These are phyloP conservation scores for Clonostachys rhizophaga DNA, from an alignment of 2,329 filamentous ascomycete genomes.

Conservation along the genomic window DNA sequence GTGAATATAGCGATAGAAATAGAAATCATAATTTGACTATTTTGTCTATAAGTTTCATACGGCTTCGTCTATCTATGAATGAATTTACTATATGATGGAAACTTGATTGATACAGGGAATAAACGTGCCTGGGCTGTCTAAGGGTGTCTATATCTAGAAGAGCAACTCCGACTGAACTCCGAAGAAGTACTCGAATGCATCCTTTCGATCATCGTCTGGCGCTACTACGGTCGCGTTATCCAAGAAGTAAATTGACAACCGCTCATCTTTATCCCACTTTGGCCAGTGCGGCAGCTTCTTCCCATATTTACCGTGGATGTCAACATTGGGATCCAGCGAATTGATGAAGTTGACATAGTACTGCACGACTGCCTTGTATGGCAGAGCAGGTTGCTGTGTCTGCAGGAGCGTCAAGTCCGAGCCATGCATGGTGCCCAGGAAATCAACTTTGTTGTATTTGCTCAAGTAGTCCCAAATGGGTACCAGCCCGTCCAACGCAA, in stretches of 20 bases:
- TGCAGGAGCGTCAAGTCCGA: slow-evolving; percentile 50
- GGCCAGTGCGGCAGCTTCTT: slow-evolving; percentile 32
- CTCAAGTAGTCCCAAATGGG: slow-evolving; percentile 57
- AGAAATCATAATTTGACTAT: no score
- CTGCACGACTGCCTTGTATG: slow-evolving; percentile 37
- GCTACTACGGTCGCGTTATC: slow-evolving; percentile 18
- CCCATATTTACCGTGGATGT: slow-evolving; percentile 11
- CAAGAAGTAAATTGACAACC: slow-evolving; percentile 43
- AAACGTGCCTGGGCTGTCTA: no score
- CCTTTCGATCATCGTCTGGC: slow-evolving; percentile 18
- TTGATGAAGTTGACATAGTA: slow-evolving; percentile 59
- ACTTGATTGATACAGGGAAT: no score
- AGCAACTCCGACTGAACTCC: no score
- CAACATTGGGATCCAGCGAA: slow-evolving; percentile 47
- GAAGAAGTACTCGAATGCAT: no score
- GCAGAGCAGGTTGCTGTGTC: slow-evolving; percentile 44
- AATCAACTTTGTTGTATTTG: slow-evolving; percentile 52
- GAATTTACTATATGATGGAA: no score
- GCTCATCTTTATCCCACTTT: slow-evolving; percentile 21
- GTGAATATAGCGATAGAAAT: no score
- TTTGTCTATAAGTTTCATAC: no score
- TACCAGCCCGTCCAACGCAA: slow-evolving; percentile 42
- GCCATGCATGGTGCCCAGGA: slow-evolving; percentile 62
- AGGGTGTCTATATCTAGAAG: no score
- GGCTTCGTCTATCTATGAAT: no score